phyloP scores from a whole-genome alignment of 1,284 basidiomycete species.

The Rhodotorula sp. region DNA sequence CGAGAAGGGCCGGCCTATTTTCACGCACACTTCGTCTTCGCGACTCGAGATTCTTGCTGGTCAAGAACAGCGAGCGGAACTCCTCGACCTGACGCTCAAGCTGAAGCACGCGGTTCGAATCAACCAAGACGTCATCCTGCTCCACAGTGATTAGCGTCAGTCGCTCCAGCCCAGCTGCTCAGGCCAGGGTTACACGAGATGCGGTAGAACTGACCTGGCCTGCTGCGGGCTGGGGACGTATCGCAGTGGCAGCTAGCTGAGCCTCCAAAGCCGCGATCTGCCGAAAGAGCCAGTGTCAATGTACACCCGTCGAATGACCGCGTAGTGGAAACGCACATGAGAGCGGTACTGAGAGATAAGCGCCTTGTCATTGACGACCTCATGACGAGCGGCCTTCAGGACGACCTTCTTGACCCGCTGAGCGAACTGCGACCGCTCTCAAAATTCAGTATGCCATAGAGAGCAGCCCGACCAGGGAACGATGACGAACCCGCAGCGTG shows the following conservation, averaged over 20 bases:
- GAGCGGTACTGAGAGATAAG: constrained; percentile 75
- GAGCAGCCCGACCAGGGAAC: neutral
- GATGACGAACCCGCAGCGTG: constrained; percentile 28
- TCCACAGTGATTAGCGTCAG: neutral
- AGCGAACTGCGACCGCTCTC: constrained; percentile 81
- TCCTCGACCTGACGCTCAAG: constrained; percentile 35
- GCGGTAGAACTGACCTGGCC: constrained; percentile 2
- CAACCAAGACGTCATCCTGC: constrained; percentile 10
- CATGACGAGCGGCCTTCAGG: constrained; percentile 85
- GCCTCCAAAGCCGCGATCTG: constrained; percentile 34
- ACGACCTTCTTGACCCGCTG: constrained; percentile 74
- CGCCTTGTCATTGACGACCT: constrained; percentile 87
- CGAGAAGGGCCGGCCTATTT: fast-evolving
- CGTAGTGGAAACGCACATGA: constrained; percentile 19
- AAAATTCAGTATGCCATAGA: constrained; percentile 68
- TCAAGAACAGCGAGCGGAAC: constrained; percentile 36
- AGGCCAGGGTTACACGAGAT: neutral
- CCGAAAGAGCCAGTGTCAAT: no score
- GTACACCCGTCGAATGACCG: no score
- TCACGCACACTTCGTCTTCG: constrained; percentile 30
- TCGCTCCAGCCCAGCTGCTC: no score
- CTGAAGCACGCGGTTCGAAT: constrained; percentile 19
- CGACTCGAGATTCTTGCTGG: constrained; percentile 33
- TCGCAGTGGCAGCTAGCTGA: constrained; percentile 28
- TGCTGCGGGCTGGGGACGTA: neutral